These are phyloP conservation scores for Rhinocladiella similis DNA, from an alignment of 2,329 filamentous ascomycete genomes.

Conservation along the genomic window DNA sequence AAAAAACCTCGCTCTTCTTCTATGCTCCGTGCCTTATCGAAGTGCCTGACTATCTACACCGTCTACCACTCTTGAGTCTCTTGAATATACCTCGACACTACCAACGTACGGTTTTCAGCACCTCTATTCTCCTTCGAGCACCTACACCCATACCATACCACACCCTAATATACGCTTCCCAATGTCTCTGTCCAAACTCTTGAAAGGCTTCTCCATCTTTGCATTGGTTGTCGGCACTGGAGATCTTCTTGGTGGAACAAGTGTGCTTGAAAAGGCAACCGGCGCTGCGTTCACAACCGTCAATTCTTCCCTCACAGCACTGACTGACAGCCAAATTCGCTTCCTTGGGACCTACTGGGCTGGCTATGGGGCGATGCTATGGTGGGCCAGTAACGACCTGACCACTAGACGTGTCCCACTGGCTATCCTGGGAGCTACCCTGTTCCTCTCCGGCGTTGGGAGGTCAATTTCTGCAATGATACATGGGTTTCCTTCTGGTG, in stretches of 20 bases:
- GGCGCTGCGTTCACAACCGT: not conserved
- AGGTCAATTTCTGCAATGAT: not conserved
- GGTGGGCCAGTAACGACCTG: not conserved
- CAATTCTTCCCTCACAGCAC: not conserved
- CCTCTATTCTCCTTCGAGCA: too few relatives aligned
- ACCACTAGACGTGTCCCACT: not conserved
- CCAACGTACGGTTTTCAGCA: too few relatives aligned
- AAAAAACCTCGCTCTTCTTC: too few relatives aligned
- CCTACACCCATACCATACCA: too few relatives aligned
- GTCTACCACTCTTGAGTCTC: too few relatives aligned
- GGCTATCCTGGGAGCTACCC: not conserved
- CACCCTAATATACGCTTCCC: too few relatives aligned
- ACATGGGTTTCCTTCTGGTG: not conserved
- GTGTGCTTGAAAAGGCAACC: not conserved
- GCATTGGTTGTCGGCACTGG: not conserved
- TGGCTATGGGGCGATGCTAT: not conserved
- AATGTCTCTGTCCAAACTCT: too few relatives aligned
- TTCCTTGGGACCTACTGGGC: not conserved
- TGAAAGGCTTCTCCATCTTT: too few relatives aligned
- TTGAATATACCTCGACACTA: too few relatives aligned
- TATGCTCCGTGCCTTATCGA: too few relatives aligned
- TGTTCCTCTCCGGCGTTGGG: not conserved
- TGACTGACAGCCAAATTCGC: not conserved
- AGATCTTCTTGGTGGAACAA: not conserved
- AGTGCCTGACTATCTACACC: too few relatives aligned